Evolutionary conservation across 73 alveolate species (phyloP), one percentile per base, ranked within the genome.

Genomic region (Paramecium primaurelia): DNA sequence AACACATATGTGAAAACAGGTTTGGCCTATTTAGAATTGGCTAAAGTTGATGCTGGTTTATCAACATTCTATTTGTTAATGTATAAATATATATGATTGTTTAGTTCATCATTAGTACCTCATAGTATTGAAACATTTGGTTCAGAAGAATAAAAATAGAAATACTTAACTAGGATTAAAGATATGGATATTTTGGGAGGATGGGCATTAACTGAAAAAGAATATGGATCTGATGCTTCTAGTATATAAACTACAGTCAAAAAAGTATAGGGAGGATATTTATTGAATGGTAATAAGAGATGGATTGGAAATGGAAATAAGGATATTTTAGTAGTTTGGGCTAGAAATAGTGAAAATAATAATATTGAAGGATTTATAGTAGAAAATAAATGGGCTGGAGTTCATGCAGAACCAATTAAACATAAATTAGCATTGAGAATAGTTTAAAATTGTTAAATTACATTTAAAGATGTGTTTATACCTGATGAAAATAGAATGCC

Each of bases 231-330:
- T 37, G 98, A 96, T 92, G 98, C 98, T 12, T 68, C 97, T 11
- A 64, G 95, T 58, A 86, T 96, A 10, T 16, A 77, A 42, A 85
- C 98, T 2, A 80, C 93, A 34, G 97, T 93, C n/a, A 93, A 86
- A 75, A 94, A 94, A 58, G 94, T 93, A 11, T 83, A 94, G 64
- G 98, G 98, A 12, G 98, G 98, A n/a, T 96, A 89, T 64, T 26
- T 96, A 5, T 36, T 96, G 58, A 96, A 92, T 85, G 98, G 98
- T 2, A 77, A 73, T 26, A 96, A 96, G 87, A 85, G 95, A 59
- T 96, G 98, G 98, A 93, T 96, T 1, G 98, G 98, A 8, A 96
- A 94, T 49, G 98, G 95, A 34, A 58, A 68, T 40, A 90, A 96
- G 28, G 97, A 88, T 36, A 92, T 94, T 28, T 51, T 92, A 49